These are phyloP conservation scores for Xylaria castorea DNA, from an alignment of 495 filamentous ascomycete genomes.

Conservation along the genomic window DNA sequence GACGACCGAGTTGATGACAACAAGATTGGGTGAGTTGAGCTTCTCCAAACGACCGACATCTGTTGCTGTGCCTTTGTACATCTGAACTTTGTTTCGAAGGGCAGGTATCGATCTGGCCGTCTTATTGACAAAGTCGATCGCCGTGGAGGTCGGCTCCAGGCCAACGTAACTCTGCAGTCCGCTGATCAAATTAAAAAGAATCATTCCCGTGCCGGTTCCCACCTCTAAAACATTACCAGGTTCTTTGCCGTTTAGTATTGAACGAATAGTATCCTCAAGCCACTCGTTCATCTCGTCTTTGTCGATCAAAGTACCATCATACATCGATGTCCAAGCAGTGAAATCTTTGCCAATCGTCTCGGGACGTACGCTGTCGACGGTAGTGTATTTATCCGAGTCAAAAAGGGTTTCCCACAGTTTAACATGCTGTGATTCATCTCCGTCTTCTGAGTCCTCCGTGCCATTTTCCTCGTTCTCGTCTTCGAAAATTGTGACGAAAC, in stretches of 20 bases:
- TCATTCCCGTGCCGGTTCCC: constrained; percentile 34
- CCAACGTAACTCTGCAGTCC: constrained; percentile 30
- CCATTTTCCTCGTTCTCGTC: background rate
- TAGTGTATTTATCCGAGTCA: constrained; percentile 9
- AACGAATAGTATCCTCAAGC: constrained; percentile 27
- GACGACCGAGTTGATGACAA: constrained; percentile 12
- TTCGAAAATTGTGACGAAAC: constrained; percentile 10
- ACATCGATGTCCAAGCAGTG: constrained; percentile 30
- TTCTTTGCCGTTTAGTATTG: constrained; percentile 18
- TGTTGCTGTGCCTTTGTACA: constrained; percentile 8
- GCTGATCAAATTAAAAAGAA: constrained; percentile 30
- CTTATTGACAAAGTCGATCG: constrained; percentile 18
- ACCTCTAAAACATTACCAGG: constrained; percentile 32
- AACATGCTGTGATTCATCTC: background rate
- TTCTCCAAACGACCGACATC: constrained; percentile 10
- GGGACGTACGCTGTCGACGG: background rate
- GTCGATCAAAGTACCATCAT: constrained; percentile 27
- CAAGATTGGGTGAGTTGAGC: background rate
- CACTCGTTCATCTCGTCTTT: constrained; percentile 28
- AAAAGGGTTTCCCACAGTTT: constrained; percentile 1
- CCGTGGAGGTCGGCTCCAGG: constrained; percentile 26
- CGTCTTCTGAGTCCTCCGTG: background rate
- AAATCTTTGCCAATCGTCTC: constrained; percentile 25
- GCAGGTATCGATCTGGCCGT: constrained; percentile 12
- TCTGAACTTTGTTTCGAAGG: background rate